Conservation (phyloP, 495 filamentous ascomycete genomes). For the Podospora appendiculata region DNA sequence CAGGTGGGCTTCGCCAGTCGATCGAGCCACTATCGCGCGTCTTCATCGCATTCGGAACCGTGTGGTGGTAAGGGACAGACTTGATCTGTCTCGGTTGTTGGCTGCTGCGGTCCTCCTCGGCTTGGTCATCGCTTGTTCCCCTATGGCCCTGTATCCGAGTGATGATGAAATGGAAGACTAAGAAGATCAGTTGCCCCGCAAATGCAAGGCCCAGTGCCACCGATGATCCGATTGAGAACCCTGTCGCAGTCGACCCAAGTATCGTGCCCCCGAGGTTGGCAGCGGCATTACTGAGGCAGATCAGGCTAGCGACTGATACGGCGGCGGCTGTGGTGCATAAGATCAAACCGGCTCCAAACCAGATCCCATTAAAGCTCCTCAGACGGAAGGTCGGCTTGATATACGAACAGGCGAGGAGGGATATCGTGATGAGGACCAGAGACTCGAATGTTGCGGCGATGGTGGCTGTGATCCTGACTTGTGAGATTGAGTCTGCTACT, state of each 20-base stretch:
- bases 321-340: constrained; percentile 30
- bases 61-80: constrained; percentile 39
- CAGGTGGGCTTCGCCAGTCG: constrained; percentile 26
- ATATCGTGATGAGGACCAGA: constrained; percentile 22
- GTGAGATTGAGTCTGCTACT: constrained; percentile 17
- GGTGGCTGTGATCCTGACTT: constrained; percentile 25
- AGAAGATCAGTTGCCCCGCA: constrained; percentile 31
- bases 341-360: constrained; percentile 27
- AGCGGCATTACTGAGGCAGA: constrained; percentile 24
- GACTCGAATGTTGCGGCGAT: constrained; percentile 28
- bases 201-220: constrained; percentile 34
- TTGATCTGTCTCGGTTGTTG: constrained; percentile 28
- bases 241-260: constrained; percentile 17
- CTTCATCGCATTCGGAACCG: constrained; percentile 20
- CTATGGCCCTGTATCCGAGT: constrained; percentile 16
- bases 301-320: constrained; percentile 29
- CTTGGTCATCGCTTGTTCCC: constrained; percentile 15
- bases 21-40: constrained; percentile 14
- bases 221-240: constrained; percentile 30
- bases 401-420: constrained; percentile 16
- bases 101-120: constrained; percentile 20
- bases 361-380: constrained; percentile 19
- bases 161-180: constrained; percentile 28
- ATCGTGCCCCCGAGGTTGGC: constrained; percentile 20
- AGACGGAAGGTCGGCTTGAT: constrained; percentile 11